Conservation (phyloP, 306 rosid species). For the Argentina anserina region DNA sequence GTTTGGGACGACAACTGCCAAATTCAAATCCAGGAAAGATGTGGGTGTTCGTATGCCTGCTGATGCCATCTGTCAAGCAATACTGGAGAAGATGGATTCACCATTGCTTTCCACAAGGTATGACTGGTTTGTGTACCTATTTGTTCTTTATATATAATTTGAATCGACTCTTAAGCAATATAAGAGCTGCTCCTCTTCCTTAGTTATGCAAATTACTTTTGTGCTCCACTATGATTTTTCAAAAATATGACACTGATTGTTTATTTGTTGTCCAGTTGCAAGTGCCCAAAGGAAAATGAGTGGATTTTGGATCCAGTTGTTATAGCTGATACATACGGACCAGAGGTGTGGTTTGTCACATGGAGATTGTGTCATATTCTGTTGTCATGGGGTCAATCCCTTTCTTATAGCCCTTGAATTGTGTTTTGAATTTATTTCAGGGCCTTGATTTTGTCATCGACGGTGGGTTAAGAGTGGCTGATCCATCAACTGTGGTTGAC, state of each 20-base stretch:
- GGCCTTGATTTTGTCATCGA: slow-evolving; percentile 95
- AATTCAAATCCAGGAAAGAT: slow-evolving; percentile 63
- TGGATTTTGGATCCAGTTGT: slow-evolving; percentile 87
- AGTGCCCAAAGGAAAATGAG: slow-evolving; percentile 61
- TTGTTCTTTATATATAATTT: background rate
- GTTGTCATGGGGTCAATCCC: background rate
- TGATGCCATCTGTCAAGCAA: slow-evolving; percentile 74
- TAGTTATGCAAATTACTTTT: slow-evolving; percentile 1
- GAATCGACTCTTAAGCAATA: background rate
- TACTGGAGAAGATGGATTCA: slow-evolving; percentile 70
- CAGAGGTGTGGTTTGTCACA: slow-evolving; percentile 55
- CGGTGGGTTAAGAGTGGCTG: slow-evolving; percentile 86
- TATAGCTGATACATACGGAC: slow-evolving; percentile 82
- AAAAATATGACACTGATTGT: background rate
- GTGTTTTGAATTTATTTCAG: slow-evolving; percentile 35
- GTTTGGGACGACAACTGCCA: slow-evolving; percentile 65
- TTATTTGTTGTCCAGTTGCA: slow-evolving; percentile 55
- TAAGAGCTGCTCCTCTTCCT: slow-evolving; percentile 9
- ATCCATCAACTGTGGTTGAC: slow-evolving; percentile 93
- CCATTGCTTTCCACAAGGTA: slow-evolving; percentile 89
- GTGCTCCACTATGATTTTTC: slow-evolving; percentile 3
- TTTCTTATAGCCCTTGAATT: slow-evolving; percentile 1
- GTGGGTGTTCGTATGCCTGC: slow-evolving; percentile 94
- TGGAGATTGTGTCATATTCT: background rate
- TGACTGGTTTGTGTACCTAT: slow-evolving; percentile 19